phyloP scores from a whole-genome alignment of 495 filamentous ascomycete genomes.

The Lindgomyces ingoldianus region DNA sequence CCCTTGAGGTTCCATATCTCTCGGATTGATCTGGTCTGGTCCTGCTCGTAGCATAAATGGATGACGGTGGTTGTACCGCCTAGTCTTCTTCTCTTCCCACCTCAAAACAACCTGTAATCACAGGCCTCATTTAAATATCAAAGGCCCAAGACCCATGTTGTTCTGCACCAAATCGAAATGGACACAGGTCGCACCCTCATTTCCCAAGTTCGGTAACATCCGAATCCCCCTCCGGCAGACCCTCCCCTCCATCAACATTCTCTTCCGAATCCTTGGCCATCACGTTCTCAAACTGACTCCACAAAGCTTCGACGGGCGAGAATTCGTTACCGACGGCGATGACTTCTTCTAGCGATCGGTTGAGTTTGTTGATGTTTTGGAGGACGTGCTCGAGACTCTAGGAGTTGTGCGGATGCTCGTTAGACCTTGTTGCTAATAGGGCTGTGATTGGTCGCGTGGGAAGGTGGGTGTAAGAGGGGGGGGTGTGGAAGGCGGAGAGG shows the following conservation, averaged over 20 bases:
- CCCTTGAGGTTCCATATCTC: too few relatives aligned
- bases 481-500: neutral
- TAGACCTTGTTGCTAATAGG: neutral
- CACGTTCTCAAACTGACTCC: conserved; percentile 95
- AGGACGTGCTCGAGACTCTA: conserved; percentile 92
- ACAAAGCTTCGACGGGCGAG: conserved; percentile 90
- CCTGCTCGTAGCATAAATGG: too few relatives aligned
- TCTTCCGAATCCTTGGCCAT: conserved; percentile 66
- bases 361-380: conserved; percentile 93
- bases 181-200: neutral
- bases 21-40: too few relatives aligned
- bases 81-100: too few relatives aligned
- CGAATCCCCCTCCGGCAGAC: conserved; percentile 20
- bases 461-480: neutral
- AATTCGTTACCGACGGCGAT: conserved; percentile 96
- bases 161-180: neutral
- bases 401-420: neutral
- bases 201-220: neutral
- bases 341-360: conserved; percentile 89
- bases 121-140: neutral
- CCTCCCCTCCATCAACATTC: conserved; percentile 28
- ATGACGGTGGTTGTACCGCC: too few relatives aligned
- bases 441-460: neutral
- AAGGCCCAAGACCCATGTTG: neutral
- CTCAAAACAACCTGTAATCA: neutral